Evolutionary conservation across 257 asterid genomes (phyloP).

Genomic region (Knoxia roxburghii): DNA sequence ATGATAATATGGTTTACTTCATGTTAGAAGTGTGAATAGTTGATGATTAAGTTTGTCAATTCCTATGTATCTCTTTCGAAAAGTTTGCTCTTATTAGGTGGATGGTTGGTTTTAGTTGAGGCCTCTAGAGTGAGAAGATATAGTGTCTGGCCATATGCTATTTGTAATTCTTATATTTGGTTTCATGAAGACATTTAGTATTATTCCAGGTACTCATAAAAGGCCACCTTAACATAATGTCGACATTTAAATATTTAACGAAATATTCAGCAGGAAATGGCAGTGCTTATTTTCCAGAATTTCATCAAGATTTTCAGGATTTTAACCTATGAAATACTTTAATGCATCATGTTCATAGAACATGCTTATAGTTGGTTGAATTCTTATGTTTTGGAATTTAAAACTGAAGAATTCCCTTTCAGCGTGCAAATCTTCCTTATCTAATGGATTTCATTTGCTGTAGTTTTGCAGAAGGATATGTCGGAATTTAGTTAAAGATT

Average conservation of each 20-base stretch:
- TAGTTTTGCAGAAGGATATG: not conserved
- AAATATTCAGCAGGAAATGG: not conserved
- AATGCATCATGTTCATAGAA: not conserved
- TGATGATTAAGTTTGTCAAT: constrained; percentile 4
- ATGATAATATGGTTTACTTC: not conserved
- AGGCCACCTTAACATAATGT: not conserved
- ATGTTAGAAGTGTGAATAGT: not conserved
- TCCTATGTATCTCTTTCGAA: not conserved
- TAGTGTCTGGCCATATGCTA: not conserved
- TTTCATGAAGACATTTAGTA: not conserved
- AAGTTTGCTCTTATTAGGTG: not conserved
- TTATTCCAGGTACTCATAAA: not conserved
- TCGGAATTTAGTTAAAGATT: not conserved
- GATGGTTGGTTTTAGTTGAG: not conserved
- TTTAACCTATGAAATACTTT: not conserved
- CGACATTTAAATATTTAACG: not conserved
- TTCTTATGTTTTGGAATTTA: not conserved
- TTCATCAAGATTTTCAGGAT: not conserved
- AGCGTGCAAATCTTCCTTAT: not conserved
- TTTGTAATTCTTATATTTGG: not conserved
- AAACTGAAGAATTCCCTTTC: not conserved
- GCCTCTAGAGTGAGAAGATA: not conserved
- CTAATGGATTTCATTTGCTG: not conserved
- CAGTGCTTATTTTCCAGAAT: not conserved
- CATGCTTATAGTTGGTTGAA: not conserved